These are phyloP conservation scores for Lachnellula occidentalis DNA, from an alignment of 2,329 filamentous ascomycete genomes.

Conservation along the genomic window DNA sequence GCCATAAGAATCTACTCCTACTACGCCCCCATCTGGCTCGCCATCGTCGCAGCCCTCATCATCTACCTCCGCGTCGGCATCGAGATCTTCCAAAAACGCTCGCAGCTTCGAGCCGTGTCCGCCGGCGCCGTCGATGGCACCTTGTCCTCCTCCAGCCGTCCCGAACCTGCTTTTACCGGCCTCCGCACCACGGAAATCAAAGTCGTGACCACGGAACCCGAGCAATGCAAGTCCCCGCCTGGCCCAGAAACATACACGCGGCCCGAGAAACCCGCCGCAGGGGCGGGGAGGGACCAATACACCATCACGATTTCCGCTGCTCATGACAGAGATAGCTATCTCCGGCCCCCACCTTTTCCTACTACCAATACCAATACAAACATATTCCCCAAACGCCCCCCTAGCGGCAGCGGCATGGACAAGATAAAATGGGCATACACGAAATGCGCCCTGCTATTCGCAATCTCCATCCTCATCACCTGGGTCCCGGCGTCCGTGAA, in stretches of 20 bases:
- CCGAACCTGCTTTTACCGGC: slow-evolving; percentile 38
- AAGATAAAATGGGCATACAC: slow-evolving; percentile 65
- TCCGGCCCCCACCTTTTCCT: background rate
- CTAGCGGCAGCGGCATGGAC: slow-evolving; percentile 40
- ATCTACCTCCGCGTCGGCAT: slow-evolving; percentile 62
- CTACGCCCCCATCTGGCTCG: slow-evolving; percentile 65
- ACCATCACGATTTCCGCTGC: slow-evolving; percentile 11
- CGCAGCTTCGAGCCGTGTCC: slow-evolving; percentile 49
- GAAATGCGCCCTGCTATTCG: slow-evolving; percentile 65
- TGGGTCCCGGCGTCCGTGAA: slow-evolving; percentile 75
- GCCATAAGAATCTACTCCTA: slow-evolving; percentile 68
- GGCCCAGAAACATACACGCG: background rate
- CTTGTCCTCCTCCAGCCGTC: slow-evolving; percentile 40
- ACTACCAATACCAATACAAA: background rate
- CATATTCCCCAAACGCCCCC: background rate
- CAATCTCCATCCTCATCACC: slow-evolving; percentile 63
- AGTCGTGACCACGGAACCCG: slow-evolving; percentile 9
- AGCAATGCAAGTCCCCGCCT: background rate
- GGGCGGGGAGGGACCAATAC: slow-evolving; percentile 2
- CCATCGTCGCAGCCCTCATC: slow-evolving; percentile 54
- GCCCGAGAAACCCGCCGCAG: background rate
- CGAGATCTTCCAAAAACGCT: slow-evolving; percentile 62
- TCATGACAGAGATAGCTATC: too few species aligned
- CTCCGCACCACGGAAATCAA: slow-evolving; percentile 23
- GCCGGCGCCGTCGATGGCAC: background rate